Base-by-base conservation (phyloP, 371 early-diverging fungal species). In the Catenaria anguillulae region DNA sequence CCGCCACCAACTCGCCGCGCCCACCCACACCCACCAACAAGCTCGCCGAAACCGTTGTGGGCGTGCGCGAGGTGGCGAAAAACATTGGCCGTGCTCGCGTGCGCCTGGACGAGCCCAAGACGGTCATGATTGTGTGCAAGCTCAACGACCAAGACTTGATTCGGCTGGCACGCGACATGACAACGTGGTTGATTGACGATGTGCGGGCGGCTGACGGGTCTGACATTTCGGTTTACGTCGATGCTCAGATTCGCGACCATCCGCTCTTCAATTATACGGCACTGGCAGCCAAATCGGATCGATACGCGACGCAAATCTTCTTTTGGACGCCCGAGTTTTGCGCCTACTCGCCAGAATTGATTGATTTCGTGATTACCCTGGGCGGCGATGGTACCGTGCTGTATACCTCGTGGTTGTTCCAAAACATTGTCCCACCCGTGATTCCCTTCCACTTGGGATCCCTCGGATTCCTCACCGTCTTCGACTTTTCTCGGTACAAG, bases 111-210 rank as follows among this genome's bases (percentile, higher is more conserved):
- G 73, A 73, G 33, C 81, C 84, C 6, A 77, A 78, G 58, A 80
- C 82, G 2, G 81, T 87, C 23, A 83, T 95, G 84, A 80, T 95
- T 40, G 90, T 95, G 34, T 90, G 92, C 17, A 95, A 95, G 70
- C 83, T 89, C 26, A 84, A 86, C 48, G 94, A 95, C 72, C 66
- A 73, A 21, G 77, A 80, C 4, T 73, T 95, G 10, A 75, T 92
- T 17, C 69, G 72, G 33, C 72, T 87, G 68, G 91, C 94, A 19
- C 77, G 88, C 2, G 86, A 91, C 40, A 68, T 92, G 59, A 84
- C 91, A 0, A 56, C 82, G 13, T 91, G 87, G 85, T 78, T 95
- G 36, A 78, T 88, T 1, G 65, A 73, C 23, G 72, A 77, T 12
- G 36, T 63, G 33, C n/a, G 64, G 24, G 19, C 40, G 33, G n/a